These are phyloP conservation scores for Begonia masoniana DNA, from an alignment of 306 rosid genomes.

Conservation along the genomic window DNA sequence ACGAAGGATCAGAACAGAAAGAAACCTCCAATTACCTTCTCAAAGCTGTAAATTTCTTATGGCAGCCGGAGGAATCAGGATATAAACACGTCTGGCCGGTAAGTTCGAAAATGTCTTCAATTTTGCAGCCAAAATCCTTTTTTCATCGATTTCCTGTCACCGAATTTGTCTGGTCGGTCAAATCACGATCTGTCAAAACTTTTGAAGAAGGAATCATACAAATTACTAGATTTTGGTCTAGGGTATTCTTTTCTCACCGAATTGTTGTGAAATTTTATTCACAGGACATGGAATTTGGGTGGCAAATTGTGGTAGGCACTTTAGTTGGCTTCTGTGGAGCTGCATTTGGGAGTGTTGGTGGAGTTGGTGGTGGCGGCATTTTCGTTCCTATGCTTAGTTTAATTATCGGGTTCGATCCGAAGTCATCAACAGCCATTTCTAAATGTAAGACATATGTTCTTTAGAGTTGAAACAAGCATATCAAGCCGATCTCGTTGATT, in stretches of 20 bases:
- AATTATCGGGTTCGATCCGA: conserved; percentile 78
- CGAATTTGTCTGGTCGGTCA: background rate
- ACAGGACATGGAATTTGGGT: conserved; percentile 82
- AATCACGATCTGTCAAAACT: too few relatives aligned
- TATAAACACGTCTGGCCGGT: conserved; percentile 87
- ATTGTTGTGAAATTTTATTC: background rate
- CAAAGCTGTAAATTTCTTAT: conserved; percentile 49
- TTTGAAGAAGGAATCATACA: too few relatives aligned
- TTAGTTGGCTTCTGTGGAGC: conserved; percentile 81
- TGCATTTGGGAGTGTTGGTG: conserved; percentile 93
- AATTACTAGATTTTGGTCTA: too few relatives aligned
- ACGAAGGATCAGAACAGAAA: conserved; percentile 16
- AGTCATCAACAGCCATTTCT: conserved; percentile 89
- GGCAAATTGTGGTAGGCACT: conserved; percentile 57
- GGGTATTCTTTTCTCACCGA: too few relatives aligned
- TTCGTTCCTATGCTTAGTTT: conserved; percentile 93
- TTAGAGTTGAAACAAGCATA: too few relatives aligned
- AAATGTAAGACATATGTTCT: conserved; percentile 39
- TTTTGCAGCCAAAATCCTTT: background rate
- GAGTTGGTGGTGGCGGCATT: conserved; percentile 97
- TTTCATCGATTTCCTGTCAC: background rate
- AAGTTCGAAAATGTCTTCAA: background rate
- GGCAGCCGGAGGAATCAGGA: conserved; percentile 44
- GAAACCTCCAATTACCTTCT: conserved; percentile 18
- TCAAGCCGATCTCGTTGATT: too few relatives aligned